phyloP scores from a whole-genome alignment of 2,329 filamentous ascomycete genomes.

The Fusarium piperis region DNA sequence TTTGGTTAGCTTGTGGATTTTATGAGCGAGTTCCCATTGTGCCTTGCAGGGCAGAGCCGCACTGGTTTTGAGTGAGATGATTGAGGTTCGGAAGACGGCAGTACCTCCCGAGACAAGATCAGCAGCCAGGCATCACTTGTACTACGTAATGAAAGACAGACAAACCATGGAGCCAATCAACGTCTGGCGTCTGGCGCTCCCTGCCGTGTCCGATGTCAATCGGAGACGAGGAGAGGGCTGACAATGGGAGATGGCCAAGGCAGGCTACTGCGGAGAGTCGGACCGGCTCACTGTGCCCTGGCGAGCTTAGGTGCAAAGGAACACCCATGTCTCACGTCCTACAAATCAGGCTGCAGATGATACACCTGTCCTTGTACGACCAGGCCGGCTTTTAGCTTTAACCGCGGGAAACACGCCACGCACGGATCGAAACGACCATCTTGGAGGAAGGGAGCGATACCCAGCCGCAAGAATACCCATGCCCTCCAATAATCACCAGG shows the following conservation, averaged over 20 bases:
- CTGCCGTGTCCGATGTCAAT: neutral
- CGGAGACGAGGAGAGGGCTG: neutral
- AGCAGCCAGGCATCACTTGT: neutral
- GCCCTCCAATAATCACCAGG: too few species aligned
- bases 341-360: neutral
- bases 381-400: too few species aligned
- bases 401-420: too few species aligned
- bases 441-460: neutral
- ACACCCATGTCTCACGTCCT: neutral
- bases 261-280: neutral
- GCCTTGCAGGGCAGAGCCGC: neutral
- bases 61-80: neutral
- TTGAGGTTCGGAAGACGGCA: neutral
- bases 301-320: neutral
- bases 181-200: neutral
- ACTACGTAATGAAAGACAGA: neutral
- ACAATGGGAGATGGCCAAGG: neutral
- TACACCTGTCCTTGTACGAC: neutral
- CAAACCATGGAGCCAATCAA: neutral
- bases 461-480: constrained; percentile 5
- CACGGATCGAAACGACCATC: neutral
- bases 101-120: neutral
- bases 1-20: neutral
- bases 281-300: neutral
- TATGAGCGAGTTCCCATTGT: neutral